A percentile compares a stretch with the other conserved stretches of the same genome.
Conservation (phyloP, 169 alveolate genomes). For the Haemoproteus tartakovskyi region DNA sequence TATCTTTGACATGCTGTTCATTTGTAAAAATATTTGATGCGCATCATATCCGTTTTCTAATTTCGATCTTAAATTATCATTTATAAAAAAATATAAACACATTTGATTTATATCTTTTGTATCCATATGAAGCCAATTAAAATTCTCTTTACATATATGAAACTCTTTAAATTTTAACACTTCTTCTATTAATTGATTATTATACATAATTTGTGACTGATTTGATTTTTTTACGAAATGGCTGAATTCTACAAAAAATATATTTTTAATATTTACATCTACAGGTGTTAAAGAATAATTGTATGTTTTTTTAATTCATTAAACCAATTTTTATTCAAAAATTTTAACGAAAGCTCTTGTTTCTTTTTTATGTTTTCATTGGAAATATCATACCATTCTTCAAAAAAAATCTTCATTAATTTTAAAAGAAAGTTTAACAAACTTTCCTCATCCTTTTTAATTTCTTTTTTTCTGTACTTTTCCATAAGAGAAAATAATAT, state of each 20-base stretch:
- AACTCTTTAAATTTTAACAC: constrained; percentile 65
- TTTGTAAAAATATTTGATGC: neutral
- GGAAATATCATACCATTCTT: constrained; percentile 41
- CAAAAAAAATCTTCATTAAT: constrained; percentile 48
- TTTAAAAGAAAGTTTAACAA: constrained; percentile 19
- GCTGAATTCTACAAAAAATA: constrained; percentile 56
- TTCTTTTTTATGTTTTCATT: constrained; percentile 1
- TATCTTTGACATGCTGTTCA: too few species aligned
- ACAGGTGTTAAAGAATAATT: constrained; percentile 11
- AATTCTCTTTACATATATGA: constrained; percentile 19
- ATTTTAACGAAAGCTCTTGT: constrained; percentile 42
- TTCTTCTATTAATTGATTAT: constrained; percentile 48
- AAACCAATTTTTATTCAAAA: constrained; percentile 37
- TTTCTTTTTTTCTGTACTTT: constrained; percentile 10
- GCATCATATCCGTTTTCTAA: constrained; percentile 6
- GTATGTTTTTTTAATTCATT: constrained; percentile 21
- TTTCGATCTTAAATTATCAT: constrained; percentile 27
- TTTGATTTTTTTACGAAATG: constrained; percentile 18
- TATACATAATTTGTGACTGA: constrained; percentile 12
- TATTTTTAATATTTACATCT: constrained; percentile 46
- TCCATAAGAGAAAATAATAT: constrained; percentile 11
- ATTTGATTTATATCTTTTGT: constrained; percentile 24
- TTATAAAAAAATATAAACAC: constrained; percentile 19
- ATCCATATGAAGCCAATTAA: constrained; percentile 60
- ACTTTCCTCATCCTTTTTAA: constrained; percentile 1